phyloP scores from a whole-genome alignment of 2,329 filamentous ascomycete species.

The Aspergillus sp. region DNA sequence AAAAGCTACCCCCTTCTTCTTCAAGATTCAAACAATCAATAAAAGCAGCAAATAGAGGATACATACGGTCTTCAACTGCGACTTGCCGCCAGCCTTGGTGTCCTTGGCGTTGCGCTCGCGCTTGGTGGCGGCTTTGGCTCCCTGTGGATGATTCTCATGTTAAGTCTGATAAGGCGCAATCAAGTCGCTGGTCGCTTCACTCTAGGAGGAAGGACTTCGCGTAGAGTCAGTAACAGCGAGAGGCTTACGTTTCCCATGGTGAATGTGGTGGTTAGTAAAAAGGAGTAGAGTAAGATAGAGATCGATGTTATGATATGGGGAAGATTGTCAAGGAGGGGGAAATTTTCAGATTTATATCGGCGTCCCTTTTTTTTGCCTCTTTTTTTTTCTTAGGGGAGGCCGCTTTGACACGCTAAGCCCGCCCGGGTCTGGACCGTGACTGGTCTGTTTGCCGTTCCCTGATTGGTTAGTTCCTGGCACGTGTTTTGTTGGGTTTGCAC shows the following conservation, averaged over 20 bases:
- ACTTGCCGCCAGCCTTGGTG: conserved; percentile 56
- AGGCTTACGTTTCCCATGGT: conserved; percentile 31
- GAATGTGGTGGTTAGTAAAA: conserved; percentile 1
- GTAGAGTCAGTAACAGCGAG: not conserved
- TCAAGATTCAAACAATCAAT: no score
- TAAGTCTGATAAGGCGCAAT: conserved; percentile 5
- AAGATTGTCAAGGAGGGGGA: not conserved
- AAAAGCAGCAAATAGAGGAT: not conserved
- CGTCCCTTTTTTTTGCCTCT: not conserved
- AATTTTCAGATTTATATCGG: not conserved
- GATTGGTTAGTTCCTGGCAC: no score
- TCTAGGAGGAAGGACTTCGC: not conserved
- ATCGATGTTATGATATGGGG: not conserved
- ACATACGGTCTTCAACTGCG: conserved; percentile 68
- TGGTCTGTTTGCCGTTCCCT: no score
- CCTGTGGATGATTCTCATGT: conserved; percentile 32
- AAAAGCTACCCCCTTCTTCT: not conserved
- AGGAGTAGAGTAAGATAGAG: not conserved
- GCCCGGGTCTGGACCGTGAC: not conserved
- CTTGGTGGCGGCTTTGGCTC: conserved; percentile 70
- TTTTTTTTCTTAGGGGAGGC: not conserved
- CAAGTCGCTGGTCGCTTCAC: conserved; percentile 1
- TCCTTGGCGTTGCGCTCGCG: conserved; percentile 71
- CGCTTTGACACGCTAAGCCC: not conserved
- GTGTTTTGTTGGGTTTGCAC: no score